Evolutionary conservation across 768 basidiomycete species (phyloP).

Genomic region (Lentinus brumalis): DNA sequence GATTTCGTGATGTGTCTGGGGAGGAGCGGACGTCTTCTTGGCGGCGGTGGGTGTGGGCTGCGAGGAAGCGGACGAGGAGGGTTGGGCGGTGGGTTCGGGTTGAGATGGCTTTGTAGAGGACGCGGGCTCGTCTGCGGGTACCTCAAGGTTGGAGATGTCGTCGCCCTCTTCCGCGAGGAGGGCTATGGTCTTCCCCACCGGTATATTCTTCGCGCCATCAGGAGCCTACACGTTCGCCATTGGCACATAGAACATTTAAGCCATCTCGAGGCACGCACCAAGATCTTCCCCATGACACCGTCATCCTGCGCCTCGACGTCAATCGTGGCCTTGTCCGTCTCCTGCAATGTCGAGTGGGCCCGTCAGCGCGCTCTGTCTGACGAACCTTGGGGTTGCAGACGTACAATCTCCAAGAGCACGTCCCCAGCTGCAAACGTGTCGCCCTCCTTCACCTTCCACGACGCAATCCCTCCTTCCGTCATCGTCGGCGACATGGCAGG

Average conservation of each 20-base stretch:
- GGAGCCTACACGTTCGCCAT: conserved; percentile 46
- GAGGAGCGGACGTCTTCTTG: conserved; percentile 15
- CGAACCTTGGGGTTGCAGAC: conserved; percentile 29
- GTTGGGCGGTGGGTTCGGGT: conserved; percentile 19
- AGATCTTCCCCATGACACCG: conserved; percentile 89
- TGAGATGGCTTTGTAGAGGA: conserved; percentile 27
- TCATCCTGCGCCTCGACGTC: conserved; percentile 99
- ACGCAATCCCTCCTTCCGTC: conserved; percentile 90
- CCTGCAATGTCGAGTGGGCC: conserved; percentile 45
- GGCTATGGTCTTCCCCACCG: conserved; percentile 88
- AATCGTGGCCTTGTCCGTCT: conserved; percentile 95
- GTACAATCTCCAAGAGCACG: conserved; percentile 86
- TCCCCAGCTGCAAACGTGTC: conserved; percentile 81
- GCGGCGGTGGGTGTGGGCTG: conserved; percentile 23
- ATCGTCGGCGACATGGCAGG: conserved; percentile 98
- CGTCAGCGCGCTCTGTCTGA: not conserved
- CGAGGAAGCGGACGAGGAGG: conserved; percentile 22
- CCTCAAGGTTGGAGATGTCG: conserved; percentile 83
- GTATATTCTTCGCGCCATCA: conserved; percentile 82
- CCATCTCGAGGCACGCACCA: conserved; percentile 48
- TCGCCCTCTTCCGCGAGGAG: conserved; percentile 96
- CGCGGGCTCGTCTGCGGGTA: conserved; percentile 46
- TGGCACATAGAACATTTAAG: not conserved
- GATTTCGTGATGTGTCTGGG: conserved; percentile 26
- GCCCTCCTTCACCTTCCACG: conserved; percentile 89